Base-by-base conservation (phyloP, 768 basidiomycete species). In the Lactarius tabidus region DNA sequence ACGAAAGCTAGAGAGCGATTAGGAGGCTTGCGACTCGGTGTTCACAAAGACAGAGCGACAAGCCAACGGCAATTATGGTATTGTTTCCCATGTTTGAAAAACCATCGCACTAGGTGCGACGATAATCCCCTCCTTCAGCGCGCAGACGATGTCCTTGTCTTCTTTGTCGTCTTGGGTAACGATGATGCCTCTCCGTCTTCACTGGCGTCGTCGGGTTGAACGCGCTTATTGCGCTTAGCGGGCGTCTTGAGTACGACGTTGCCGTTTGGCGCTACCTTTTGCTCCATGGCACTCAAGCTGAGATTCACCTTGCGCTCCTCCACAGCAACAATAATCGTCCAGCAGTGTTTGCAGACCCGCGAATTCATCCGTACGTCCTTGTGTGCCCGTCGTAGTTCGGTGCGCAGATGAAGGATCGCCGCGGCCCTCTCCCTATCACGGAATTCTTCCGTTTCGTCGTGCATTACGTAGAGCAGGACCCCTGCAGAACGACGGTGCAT, bases 361-460 rank as follows among this genome's bases (percentile, higher is more conserved):
- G 72, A 75, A 70, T 91, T 91, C 66, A 85, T 79, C 41, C 89
- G 84, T 58, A 93, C 77, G 72, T 92, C 91, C 31, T 75, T 77
- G 73, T 83, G 86, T 57, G 80, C 73, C 36, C 78, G 75, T 61
- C 89, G 84, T 28, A 90, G 79, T 26, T 78, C 73, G 41, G 71
- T 70, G 51, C 91, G 85, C 70, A 94, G 79, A 60, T 81, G 72
- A 62, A 82, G 77, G 29, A 92, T 80, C 18, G 84, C 84, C 7
- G 74, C 74, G 2, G 87, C 87, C 45, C 80, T 82, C 2, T 84
- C 80, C 36, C 80, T 73, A 26, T 79, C 72, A 5, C 77, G 52
- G 65, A 74, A 77, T 28, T 62, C 51, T 26, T 20, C n/a, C 12
- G 52, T n/a, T 7, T 66, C 64, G 8, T 79, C 75, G 17, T 80